Percentiles rank a stretch among this genome's conserved stretches.
Evolutionary conservation across 495 filamentous ascomycete genomes (phyloP).

Genomic region (Neurospora sp.): DNA sequence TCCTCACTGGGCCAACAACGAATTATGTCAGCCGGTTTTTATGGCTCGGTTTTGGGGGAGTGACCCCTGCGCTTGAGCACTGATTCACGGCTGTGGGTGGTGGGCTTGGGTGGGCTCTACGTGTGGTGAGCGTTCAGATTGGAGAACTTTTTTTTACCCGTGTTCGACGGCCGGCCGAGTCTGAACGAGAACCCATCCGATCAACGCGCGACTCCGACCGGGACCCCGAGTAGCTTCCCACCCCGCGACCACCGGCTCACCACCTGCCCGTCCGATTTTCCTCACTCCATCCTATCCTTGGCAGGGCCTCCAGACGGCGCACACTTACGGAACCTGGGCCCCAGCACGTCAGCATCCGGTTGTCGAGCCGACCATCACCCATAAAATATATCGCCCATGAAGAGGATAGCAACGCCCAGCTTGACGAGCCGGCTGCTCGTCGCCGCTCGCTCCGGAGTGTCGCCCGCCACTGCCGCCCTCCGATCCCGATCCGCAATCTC

Average conservation of each 20-base stretch:
- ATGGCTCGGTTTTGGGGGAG: not conserved
- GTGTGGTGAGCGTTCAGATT: conserved; percentile 9
- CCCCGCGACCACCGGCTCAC: not conserved
- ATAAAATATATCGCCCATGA: conserved; percentile 18
- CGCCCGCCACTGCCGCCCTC: conserved; percentile 27
- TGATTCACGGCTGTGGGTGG: not conserved
- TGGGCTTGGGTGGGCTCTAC: not conserved
- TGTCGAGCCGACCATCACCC: not conserved
- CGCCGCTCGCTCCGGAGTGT: conserved; percentile 21
- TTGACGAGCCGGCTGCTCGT: conserved; percentile 28
- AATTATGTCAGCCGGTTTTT: conserved; percentile 16
- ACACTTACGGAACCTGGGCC: not conserved
- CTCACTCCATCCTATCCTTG: not conserved
- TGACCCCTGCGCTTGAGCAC: conserved; percentile 14
- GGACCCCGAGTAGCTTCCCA: not conserved
- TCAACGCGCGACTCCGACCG: not conserved
- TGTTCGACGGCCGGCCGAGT: conserved; percentile 10
- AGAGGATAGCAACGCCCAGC: conserved; percentile 31
- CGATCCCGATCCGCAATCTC: conserved; percentile 14
- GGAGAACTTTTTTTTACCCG: conserved; percentile 26
- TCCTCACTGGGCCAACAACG: not conserved
- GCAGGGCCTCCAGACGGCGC: not conserved
- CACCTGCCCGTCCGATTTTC: conserved; percentile 3
- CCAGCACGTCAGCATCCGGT: not conserved
- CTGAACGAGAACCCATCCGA: not conserved